Evolutionary conservation across 805 yeast genomes (phyloP).

Genomic region (Saccharomyces eubayanus): DNA sequence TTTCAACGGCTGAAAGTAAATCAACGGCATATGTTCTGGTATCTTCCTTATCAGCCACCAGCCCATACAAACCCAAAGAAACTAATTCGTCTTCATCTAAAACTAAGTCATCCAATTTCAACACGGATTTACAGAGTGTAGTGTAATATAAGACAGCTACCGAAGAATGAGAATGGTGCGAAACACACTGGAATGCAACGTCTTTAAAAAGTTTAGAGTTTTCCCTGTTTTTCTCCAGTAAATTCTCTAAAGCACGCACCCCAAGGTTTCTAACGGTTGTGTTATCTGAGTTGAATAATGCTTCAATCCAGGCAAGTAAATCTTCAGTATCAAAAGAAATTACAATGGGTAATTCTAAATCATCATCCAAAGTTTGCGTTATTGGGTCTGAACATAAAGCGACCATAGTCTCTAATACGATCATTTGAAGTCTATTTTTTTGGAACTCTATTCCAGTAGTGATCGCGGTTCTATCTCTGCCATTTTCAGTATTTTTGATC

Average conservation of each 20-base stretch:
- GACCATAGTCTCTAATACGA: slow-evolving; percentile 81
- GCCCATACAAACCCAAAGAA: slow-evolving; percentile 67
- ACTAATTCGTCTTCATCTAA: slow-evolving; percentile 57
- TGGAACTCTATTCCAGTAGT: slow-evolving; percentile 74
- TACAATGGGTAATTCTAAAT: slow-evolving; percentile 31
- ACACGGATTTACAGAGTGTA: slow-evolving; percentile 57
- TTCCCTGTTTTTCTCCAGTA: slow-evolving; percentile 53
- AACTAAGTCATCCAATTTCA: slow-evolving; percentile 41
- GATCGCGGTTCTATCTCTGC: slow-evolving; percentile 43
- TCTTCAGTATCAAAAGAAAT: slow-evolving; percentile 65
- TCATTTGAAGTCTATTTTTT: slow-evolving; percentile 54
- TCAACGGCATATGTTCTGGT: slow-evolving; percentile 67
- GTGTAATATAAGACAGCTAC: slow-evolving; percentile 64
- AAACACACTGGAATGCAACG: slow-evolving; percentile 65
- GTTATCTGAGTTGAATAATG: slow-evolving; percentile 52
- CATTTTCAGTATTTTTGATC: slow-evolving; percentile 36
- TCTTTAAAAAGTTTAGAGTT: slow-evolving; percentile 45
- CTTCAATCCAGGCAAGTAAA: slow-evolving; percentile 72
- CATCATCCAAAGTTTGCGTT: slow-evolving; percentile 34
- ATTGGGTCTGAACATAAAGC: slow-evolving; percentile 70
- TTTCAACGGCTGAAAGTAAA: slow-evolving; percentile 60
- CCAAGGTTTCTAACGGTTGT: slow-evolving; percentile 57
- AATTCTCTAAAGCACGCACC: slow-evolving; percentile 57
- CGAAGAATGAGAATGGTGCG: slow-evolving; percentile 39
- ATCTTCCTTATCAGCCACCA: slow-evolving; percentile 62